These are phyloP conservation scores for Manihot esculenta DNA, from an alignment of 441 rosid species.

Conservation along the genomic window DNA sequence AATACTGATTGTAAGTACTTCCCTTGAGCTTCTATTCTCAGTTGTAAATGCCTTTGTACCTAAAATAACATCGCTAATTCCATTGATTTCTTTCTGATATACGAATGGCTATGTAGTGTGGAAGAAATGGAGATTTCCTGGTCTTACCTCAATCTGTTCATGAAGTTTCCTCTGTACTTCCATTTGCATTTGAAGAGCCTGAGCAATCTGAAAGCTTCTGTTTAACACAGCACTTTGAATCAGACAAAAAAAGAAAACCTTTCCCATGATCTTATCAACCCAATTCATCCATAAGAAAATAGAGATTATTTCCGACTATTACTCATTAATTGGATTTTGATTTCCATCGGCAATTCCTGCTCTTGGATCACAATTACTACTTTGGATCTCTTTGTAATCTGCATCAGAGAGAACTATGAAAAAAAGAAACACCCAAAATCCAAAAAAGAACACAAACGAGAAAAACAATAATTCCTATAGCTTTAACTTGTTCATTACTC, in stretches of 20 bases:
- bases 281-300: slow-evolving; percentile 13
- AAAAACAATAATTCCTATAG: slow-evolving; percentile 5
- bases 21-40: slow-evolving; percentile 97
- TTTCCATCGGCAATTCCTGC: slow-evolving; percentile 37
- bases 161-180: slow-evolving; percentile 92
- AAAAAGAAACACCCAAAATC: slow-evolving; percentile 16
- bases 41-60: slow-evolving; percentile 96
- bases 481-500: not conserved
- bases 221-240: slow-evolving; percentile 26
- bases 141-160: slow-evolving; percentile 85
- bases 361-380: slow-evolving; percentile 6
- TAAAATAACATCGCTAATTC: slow-evolving; percentile 34
- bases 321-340: slow-evolving; percentile 57
- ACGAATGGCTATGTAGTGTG: not conserved
- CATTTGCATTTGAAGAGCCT: slow-evolving; percentile 87
- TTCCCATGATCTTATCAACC: slow-evolving; percentile 1
- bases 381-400: slow-evolving; percentile 60
- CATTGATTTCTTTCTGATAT: slow-evolving; percentile 14
- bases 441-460: slow-evolving; percentile 14
- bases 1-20: slow-evolving; percentile 85
- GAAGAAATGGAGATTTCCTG: not conserved
- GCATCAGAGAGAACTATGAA: slow-evolving; percentile 32
- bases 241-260: not conserved
- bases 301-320: slow-evolving; percentile 33
- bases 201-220: slow-evolving; percentile 70